Evolutionary conservation across 1,284 basidiomycete species (phyloP).

Genomic region (Sphagnurus paluster): DNA sequence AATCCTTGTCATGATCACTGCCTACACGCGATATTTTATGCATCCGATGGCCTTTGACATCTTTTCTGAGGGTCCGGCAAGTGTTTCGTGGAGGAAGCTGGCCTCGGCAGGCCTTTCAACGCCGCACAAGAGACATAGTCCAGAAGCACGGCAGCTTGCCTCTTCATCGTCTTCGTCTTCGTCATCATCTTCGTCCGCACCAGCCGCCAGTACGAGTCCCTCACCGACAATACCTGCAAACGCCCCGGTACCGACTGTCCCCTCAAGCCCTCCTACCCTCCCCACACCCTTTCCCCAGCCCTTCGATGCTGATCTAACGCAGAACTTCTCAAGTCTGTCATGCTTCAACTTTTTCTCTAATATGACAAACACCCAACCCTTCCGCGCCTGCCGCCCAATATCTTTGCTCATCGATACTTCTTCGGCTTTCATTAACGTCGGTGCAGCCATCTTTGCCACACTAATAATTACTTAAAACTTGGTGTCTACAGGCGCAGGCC

Average conservation of each 20-base stretch:
- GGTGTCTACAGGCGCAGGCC: conserved; percentile 50
- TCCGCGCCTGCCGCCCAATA: conserved; percentile 74
- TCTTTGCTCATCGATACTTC: conserved; percentile 68
- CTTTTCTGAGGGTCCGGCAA: conserved; percentile 29
- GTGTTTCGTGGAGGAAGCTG: conserved; percentile 26
- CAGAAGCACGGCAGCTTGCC: conserved; percentile 21
- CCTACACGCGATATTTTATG: conserved; percentile 48
- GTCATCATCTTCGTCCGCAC: conserved; percentile 3
- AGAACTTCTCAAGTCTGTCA: conserved; percentile 59
- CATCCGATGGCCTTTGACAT: conserved; percentile 49
- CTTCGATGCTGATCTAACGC: conserved; percentile 61
- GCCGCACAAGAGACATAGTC: conserved; percentile 44
- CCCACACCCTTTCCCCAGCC: conserved; percentile 79
- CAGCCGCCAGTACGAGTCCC: conserved; percentile 12
- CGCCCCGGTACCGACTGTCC: conserved; percentile 40
- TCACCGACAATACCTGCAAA: conserved; percentile 18
- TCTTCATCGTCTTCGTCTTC: conserved; percentile 10
- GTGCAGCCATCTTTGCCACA: conserved; percentile 5
- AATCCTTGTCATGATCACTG: conserved; percentile 51
- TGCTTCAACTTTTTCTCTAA: conserved; percentile 74
- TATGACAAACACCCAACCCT: conserved; percentile 62
- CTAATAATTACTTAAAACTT: neutral
- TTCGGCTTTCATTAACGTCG: conserved; percentile 54
- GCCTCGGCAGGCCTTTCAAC: conserved; percentile 31
- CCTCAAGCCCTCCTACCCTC: conserved; percentile 41